Evolutionary conservation across 1,284 basidiomycete species (phyloP), one percentile per base, ranked within the genome.

Genomic region (Psilocybe mexicana): DNA sequence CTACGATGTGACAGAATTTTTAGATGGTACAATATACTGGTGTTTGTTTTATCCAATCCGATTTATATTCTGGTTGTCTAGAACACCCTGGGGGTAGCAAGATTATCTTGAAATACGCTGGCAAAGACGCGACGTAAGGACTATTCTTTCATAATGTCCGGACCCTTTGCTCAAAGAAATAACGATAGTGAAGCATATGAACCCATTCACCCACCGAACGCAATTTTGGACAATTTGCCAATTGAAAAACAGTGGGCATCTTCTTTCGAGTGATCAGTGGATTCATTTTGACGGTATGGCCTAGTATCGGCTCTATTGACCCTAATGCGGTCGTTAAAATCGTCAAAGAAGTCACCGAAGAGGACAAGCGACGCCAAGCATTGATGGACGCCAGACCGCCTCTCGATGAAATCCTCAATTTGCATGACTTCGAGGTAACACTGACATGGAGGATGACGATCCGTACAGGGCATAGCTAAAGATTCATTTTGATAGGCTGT

Each of bases 341-440:
- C 12, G 78, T 79, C 53, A 78, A 80, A 33, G 74, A 79, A 54
- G 72, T 86, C 12, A 85, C 84, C 0, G 78, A 85, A 42, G 80
- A 79, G 54, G 86, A 90, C 68, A 84, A 82, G 66, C 79, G 75
- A 1, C 82, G 87, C 10, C 77, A 79, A 64, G 75, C 76, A 26
- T 79, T 82, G 1, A 62, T 85, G 25, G 72, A 75, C 11, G 75
- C 79, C 51, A 78, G 85, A 52, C 94, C 94, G 0, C 77, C 83
- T 3, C 77, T 96, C 28, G 81, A 82, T 53, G 86, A 92, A 72
- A 88, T 94, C 55, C 79, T 96, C 28, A 94, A 90, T 65, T 74
- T 97, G 65, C 93, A 94, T 72, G 94, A 97, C 72, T 95, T 97
- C 65, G 94, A 96, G 78, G 87, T 86, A 55, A 33, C 18, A 72